These are phyloP conservation scores for Tephrocybe sp. DNA, from an alignment of 768 basidiomycete species.

Conservation along the genomic window DNA sequence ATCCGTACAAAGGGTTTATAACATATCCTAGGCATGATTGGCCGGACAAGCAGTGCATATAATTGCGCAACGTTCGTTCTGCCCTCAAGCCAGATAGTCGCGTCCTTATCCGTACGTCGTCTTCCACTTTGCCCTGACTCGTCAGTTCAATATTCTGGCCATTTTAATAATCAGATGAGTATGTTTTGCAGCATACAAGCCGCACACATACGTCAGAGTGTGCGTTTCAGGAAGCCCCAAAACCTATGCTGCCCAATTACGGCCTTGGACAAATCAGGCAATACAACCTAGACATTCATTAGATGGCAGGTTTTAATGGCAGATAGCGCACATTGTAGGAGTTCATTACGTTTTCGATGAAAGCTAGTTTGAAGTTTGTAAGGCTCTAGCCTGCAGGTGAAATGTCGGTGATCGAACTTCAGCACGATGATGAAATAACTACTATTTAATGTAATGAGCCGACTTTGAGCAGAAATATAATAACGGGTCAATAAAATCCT, in stretches of 20 bases:
- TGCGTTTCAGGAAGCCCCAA: slow-evolving; percentile 29
- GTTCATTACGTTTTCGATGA: not conserved
- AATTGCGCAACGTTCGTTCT: slow-evolving; percentile 28
- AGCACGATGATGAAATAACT: too few relatives aligned
- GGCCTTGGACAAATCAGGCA: slow-evolving; percentile 36
- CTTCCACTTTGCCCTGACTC: slow-evolving; percentile 27
- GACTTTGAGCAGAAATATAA: too few relatives aligned
- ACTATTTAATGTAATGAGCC: too few relatives aligned
- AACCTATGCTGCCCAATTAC: slow-evolving; percentile 46
- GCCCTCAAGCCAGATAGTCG: slow-evolving; percentile 32
- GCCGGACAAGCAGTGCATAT: slow-evolving; percentile 31
- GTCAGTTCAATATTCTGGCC: not conserved
- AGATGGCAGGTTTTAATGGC: slow-evolving; percentile 40
- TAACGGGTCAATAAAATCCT: too few relatives aligned
- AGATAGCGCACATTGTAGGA: slow-evolving; percentile 30
- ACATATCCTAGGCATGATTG: slow-evolving; percentile 35
- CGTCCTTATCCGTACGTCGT: not conserved
- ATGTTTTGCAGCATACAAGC: slow-evolving; percentile 27
- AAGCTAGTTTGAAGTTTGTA: not conserved
- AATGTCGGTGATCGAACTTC: too few relatives aligned
- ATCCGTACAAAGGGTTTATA: not conserved
- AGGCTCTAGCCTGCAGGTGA: not conserved
- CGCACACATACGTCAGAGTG: slow-evolving; percentile 5
- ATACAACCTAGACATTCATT: slow-evolving; percentile 44
- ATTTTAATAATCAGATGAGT: slow-evolving; percentile 28